These are phyloP conservation scores for Ustilago nuda DNA, from an alignment of 1,284 basidiomycete species.

Conservation along the genomic window DNA sequence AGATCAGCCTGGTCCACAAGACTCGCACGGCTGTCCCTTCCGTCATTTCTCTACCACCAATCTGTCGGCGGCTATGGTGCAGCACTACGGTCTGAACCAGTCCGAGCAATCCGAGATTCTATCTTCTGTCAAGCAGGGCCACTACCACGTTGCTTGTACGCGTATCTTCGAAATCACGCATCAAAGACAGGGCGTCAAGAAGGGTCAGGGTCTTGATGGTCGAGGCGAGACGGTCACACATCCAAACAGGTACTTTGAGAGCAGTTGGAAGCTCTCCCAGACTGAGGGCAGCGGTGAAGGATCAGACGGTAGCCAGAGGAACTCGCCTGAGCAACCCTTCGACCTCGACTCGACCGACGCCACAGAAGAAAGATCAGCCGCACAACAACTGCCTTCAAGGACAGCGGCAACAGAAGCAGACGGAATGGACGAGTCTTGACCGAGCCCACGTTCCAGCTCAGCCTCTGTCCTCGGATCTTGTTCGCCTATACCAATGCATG, in stretches of 20 bases:
- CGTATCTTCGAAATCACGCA: conserved; percentile 96
- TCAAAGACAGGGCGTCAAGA: conserved; percentile 77
- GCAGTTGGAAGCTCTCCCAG: conserved; percentile 68
- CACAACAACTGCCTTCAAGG: conserved; percentile 6
- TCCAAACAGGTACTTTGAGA: conserved; percentile 82
- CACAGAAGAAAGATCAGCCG: conserved; percentile 1
- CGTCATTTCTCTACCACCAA: conserved; percentile 88
- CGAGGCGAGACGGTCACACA: conserved; percentile 90
- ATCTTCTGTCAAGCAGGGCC: conserved; percentile 80
- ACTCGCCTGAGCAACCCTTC: conserved; percentile 21
- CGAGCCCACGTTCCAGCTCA: conserved; percentile 3
- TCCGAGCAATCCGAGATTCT: conserved; percentile 89
- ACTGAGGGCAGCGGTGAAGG: conserved; percentile 10
- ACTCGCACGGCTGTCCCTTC: conserved; percentile 94
- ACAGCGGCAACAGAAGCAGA: conserved; percentile 13
- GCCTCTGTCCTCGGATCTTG: conserved; percentile 2
- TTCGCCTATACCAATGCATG: conserved; percentile 23
- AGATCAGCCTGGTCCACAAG: conserved; percentile 79
- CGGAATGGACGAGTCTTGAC: conserved; percentile 40
- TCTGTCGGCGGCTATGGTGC: conserved; percentile 80
- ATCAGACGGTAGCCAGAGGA: conserved; percentile 18
- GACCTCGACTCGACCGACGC: conserved; percentile 4
- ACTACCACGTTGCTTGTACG: conserved; percentile 97
- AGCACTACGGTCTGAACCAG: conserved; percentile 78
- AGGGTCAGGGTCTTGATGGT: conserved; percentile 85